A percentile compares a stretch with the other conserved stretches of the same genome.
These are phyloP conservation scores for Barbarea vulgaris DNA, from an alignment of 345 rosid genomes.

Conservation along the genomic window DNA sequence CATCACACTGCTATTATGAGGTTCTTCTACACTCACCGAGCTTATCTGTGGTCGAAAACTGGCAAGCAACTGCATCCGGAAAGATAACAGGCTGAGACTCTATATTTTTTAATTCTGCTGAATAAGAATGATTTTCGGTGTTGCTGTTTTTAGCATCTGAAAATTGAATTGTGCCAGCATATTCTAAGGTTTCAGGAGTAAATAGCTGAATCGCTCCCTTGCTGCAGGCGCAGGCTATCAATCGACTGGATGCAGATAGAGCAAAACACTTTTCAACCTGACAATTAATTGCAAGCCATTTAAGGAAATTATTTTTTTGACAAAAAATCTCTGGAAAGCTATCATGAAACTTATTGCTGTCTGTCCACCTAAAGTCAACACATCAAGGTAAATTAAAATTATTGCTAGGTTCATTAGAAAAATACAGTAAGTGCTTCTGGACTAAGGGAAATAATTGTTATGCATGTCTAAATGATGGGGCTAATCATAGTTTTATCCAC, in stretches of 20 bases:
- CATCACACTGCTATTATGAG: not conserved
- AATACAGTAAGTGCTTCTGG: not conserved
- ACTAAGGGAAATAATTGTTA: not conserved
- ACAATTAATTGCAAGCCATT: conserved; percentile 31
- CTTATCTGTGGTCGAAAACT: conserved; percentile 63
- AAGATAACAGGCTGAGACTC: conserved; percentile 34
- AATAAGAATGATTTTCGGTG: conserved; percentile 35
- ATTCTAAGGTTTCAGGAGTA: conserved; percentile 46
- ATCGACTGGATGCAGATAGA: conserved; percentile 59
- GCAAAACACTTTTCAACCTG: conserved; percentile 84
- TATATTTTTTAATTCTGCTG: conserved; percentile 15
- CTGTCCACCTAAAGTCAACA: not conserved
- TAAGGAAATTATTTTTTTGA: not conserved
- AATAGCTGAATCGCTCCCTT: conserved; percentile 65
- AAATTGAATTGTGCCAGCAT: conserved; percentile 54
- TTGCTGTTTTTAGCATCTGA: conserved; percentile 50
- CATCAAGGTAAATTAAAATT: not conserved
- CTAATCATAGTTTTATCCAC: not conserved
- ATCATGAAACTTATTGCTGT: not conserved
- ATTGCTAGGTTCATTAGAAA: not conserved
- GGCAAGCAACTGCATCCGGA: conserved; percentile 88
- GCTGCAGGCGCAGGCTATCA: conserved; percentile 83
- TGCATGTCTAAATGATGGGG: not conserved
- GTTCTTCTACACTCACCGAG: conserved; percentile 52
- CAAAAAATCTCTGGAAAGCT: not conserved